Evolutionary conservation across 169 alveolate genomes (phyloP), one percentile per base, ranked within the genome.

Genomic region (Eimeria falciformis): DNA sequence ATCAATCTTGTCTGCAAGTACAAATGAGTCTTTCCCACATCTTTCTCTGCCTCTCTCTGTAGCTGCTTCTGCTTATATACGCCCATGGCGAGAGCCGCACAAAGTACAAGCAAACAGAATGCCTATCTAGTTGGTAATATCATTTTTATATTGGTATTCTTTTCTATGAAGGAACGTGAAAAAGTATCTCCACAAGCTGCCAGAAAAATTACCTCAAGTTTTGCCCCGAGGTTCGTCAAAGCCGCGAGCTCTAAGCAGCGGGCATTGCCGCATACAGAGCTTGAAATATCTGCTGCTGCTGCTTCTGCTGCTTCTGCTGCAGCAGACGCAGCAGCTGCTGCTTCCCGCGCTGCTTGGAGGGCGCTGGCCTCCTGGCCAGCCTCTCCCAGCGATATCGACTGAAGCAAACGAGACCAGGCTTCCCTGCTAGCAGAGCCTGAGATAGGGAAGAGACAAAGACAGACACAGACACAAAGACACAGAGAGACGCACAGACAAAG

Each of bases 261-360:
- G 18, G 40, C 62, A 27, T 53, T 43, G 21, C 55, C 73, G 1
- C 29, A 50, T 1, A n/a, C 23, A 1, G 29, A 27, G 17, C 11
- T 2, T 14, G 37, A 27, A 33, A 21, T 5, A 6, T 11, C 88
- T 46, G 71, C 66, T 27, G 88, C 88, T 27, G 73, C 68, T 12
- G 58, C 71, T 17, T 46, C 88, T 23, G 71, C 87, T 27, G 69
- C 88, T 47, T 65, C 86, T 46, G 68, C 66, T 23, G 86, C 65
- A 23, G 86, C 86, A 45, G 86, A n/a, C 25, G 86, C 86, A 23
- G 86, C 86, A 18, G 33, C 73, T 46, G 86, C 86, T 77, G 86
- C 86, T 23, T 43, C 86, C 37, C 68, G 65, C 45, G 86, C 86
- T 77, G 86, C 86, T 27, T 77, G 86, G 69, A 77, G n/a, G 65